phyloP scores from a whole-genome alignment of 495 filamentous ascomycete genomes.

The Hypoxylon crocopeplum region DNA sequence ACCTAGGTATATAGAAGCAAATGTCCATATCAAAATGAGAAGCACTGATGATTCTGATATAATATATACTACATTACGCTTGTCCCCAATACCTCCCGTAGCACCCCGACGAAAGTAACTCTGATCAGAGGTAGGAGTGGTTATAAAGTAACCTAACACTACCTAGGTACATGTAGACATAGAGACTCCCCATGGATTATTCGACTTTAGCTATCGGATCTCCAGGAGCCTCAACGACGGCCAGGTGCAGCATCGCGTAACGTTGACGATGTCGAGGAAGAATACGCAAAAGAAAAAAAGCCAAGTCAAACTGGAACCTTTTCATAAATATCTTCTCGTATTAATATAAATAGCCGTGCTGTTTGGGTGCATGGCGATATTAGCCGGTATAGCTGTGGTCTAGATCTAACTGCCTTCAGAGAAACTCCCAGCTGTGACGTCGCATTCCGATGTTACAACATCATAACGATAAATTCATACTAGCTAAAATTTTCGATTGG shows the following conservation, averaged over 20 bases:
- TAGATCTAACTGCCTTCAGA: not conserved
- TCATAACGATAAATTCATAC: not conserved
- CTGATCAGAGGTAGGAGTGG: too few species aligned
- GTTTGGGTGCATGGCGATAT: conserved; percentile 11
- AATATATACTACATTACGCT: too few species aligned
- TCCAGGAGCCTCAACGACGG: too few species aligned
- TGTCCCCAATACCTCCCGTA: too few species aligned
- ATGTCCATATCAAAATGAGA: too few species aligned
- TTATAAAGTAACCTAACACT: too few species aligned
- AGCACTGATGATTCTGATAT: too few species aligned
- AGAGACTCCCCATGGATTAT: too few species aligned
- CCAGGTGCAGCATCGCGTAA: not conserved
- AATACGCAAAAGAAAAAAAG: not conserved
- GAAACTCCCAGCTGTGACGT: conserved; percentile 6
- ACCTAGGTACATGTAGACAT: too few species aligned
- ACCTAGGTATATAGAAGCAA: too few species aligned
- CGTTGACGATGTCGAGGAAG: not conserved
- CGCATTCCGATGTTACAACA: conserved; percentile 5
- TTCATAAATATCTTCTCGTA: conserved; percentile 3
- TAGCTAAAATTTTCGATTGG: not conserved
- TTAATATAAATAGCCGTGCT: conserved; percentile 9
- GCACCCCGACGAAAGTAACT: too few species aligned
- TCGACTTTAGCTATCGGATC: too few species aligned
- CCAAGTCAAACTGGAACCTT: not conserved
- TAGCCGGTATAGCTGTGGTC: conserved; percentile 13